phyloP scores from a whole-genome alignment of 768 basidiomycete species.

The Mycena latifolia region DNA sequence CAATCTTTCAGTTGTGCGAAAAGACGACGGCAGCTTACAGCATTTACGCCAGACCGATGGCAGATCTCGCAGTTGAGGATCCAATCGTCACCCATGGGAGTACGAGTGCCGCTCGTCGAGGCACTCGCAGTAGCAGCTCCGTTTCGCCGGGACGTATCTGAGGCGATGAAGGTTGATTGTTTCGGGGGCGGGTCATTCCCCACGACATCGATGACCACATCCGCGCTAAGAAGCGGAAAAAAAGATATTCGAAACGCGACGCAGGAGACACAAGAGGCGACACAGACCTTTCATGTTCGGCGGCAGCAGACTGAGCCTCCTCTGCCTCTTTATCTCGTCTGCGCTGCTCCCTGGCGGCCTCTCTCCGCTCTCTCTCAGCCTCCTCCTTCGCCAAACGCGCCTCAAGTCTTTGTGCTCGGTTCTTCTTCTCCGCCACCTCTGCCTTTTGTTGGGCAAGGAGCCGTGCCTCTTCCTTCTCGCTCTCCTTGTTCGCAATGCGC shows the following conservation, averaged over 20 bases:
- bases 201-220: constrained; percentile 30
- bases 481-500: constrained; percentile 86
- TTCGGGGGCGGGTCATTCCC: constrained; percentile 22
- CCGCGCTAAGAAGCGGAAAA: constrained; percentile 12
- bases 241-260: neutral
- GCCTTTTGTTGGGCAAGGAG: constrained; percentile 68
- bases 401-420: constrained; percentile 71
- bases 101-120: constrained; percentile 59
- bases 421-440: constrained; percentile 77
- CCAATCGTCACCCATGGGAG: constrained; percentile 78
- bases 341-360: constrained; percentile 70
- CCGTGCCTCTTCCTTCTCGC: constrained; percentile 80
- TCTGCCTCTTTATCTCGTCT: constrained; percentile 62
- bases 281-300: constrained; percentile 39
- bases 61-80: constrained; percentile 93
- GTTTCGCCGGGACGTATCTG: constrained; percentile 6
- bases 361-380: constrained; percentile 63
- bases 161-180: constrained; percentile 15
- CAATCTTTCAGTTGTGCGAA: no score
- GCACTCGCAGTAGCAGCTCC: constrained; percentile 40
- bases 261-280: neutral
- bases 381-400: constrained; percentile 70
- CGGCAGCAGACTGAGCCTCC: constrained; percentile 48
- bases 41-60: constrained; percentile 74
- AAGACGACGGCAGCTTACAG: constrained; percentile 60